Evolutionary conservation across 177 flowering plant genomes (phyloP), one percentile per base, ranked within the genome.

Genomic region (Vitis hybrid): DNA sequence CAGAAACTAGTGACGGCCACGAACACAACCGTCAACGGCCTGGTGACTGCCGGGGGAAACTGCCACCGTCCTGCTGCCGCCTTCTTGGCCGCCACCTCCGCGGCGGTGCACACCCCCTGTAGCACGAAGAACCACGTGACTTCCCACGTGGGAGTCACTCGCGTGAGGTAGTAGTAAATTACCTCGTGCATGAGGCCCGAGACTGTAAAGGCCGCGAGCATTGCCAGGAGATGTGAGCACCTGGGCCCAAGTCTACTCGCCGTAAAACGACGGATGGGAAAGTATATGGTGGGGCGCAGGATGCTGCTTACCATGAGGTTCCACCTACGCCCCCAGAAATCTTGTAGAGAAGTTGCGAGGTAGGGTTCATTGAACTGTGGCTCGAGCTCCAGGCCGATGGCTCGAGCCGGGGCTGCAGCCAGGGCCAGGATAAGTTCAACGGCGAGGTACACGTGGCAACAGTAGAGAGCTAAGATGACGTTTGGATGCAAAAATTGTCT

Each of bases 271-370:
- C 72, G 63, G 0, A 71, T 14, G 49, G 88, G 88, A 0, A 52
- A 51, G 66, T 82, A 82, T 3, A 81, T 79, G 46, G 81, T 71
- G 14, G 81, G 76, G 19, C 81, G 80, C 11, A 85, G 80, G 12
- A 85, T 77, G 21, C 48, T 72, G 4, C 81, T 14, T 19, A 81
- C 88, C 81, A 81, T 77, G 40, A 83, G 84, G 69, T 85, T 85
- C 88, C 88, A 85, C 35, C 88, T 58, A 1, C 82, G 77, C 27
- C 86, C 83, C 88, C 88, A 84, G 27, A 82, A 84, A 71, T 84
- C 85, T 61, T 81, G 84, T 0, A 84, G 75, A 0, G 87, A 84
- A 24, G 84, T 81, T 21, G 83, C 56, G 2, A 85, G 72, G 68
- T 81, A 85, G 0, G 86, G 88, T 57, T 79, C 76, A 52, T 80